A percentile compares a stretch with the other conserved stretches of the same genome.
phyloP scores from a whole-genome alignment of 225 moss, liverwort and hornwort species.

The Climacium dendroides region DNA sequence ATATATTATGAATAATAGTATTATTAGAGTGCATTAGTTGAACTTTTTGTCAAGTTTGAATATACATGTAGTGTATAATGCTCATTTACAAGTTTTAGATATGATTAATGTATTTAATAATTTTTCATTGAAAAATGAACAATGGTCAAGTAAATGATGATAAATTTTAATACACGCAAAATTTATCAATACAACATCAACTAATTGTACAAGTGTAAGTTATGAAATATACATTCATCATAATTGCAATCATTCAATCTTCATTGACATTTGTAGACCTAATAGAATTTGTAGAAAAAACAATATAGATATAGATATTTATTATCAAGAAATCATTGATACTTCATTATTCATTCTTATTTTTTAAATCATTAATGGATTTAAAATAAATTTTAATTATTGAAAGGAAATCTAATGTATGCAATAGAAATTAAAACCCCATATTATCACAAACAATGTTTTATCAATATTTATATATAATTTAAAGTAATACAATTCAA shows the following conservation, averaged over 20 bases:
- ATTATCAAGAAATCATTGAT: neutral
- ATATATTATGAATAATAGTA: accelerated
- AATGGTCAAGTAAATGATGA: neutral
- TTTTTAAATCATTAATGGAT: neutral
- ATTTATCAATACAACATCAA: neutral
- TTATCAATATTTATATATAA: neutral
- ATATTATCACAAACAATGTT: neutral
- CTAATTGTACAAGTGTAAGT: neutral
- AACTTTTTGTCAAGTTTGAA: neutral
- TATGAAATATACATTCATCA: neutral
- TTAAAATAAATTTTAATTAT: neutral
- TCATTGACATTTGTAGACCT: neutral
- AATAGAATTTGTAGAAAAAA: too few species aligned
- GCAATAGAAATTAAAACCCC: neutral
- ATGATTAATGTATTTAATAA: neutral
- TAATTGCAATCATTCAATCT: neutral
- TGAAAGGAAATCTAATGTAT: neutral
- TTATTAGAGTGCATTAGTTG: neutral
- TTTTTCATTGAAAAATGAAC: neutral
- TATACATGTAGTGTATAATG: neutral
- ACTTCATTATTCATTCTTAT: neutral
- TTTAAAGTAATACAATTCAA: neutral
- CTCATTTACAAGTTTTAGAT: neutral
- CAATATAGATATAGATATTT: neutral
- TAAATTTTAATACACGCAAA: too few species aligned